phyloP scores from a whole-genome alignment of 1,139 yeast genomes.

The Hyphopichia pseudoburtonii region DNA sequence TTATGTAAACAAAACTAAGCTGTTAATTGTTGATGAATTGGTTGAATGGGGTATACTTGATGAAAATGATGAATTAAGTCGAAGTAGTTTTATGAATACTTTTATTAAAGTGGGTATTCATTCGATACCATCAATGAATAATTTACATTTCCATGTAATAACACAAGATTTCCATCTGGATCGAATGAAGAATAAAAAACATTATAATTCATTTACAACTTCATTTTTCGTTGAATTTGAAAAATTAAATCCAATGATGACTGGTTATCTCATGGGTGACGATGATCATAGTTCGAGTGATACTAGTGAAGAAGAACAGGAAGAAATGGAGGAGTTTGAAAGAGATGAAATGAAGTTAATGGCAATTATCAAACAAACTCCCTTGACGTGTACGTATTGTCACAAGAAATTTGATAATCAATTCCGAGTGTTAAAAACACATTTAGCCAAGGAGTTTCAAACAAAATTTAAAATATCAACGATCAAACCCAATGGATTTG shows the following conservation, averaged over 20 bases:
- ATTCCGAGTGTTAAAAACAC: conserved; percentile 49
- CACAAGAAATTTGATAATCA: conserved; percentile 42
- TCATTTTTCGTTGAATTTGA: conserved; percentile 60
- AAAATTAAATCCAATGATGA: conserved; percentile 21
- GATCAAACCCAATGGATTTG: background rate
- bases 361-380: conserved; percentile 31
- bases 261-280: too few species aligned
- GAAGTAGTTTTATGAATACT: conserved; percentile 22
- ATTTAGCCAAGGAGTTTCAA: conserved; percentile 45
- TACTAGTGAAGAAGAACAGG: conserved; percentile 10
- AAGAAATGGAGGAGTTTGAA: conserved; percentile 9
- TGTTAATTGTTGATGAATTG: conserved; percentile 38
- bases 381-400: conserved; percentile 54
- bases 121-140: conserved; percentile 65
- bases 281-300: background rate
- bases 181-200: conserved; percentile 58
- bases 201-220: conserved; percentile 71
- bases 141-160: conserved; percentile 72
- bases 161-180: conserved; percentile 61
- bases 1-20: conserved; percentile 46
- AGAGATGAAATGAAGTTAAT: conserved; percentile 16
- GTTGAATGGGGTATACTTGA: conserved; percentile 17
- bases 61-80: conserved; percentile 9
- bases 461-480: conserved; percentile 12
- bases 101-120: conserved; percentile 68